Evolutionary conservation across 2,329 filamentous ascomycete genomes (phyloP).

Genomic region (Monosporascus sp.): DNA sequence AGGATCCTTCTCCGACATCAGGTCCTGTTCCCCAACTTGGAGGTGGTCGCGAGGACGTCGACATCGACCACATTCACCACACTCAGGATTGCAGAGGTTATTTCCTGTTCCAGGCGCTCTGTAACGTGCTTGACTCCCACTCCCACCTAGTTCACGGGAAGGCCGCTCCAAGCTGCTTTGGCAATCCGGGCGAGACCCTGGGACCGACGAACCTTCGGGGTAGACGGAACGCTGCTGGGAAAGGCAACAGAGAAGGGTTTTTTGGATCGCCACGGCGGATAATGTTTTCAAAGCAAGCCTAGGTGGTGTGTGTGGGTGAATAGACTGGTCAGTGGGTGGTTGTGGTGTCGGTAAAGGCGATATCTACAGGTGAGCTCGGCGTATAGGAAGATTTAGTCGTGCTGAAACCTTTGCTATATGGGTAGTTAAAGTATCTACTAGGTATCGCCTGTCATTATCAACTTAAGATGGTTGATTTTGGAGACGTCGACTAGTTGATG

Average conservation of each 20-base stretch:
- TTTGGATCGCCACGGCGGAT: conserved; percentile 35
- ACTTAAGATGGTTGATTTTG: not conserved
- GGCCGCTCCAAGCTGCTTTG: conserved; percentile 16
- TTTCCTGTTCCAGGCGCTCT: conserved; percentile 21
- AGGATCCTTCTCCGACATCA: conserved; percentile 60
- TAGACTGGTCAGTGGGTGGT: not conserved
- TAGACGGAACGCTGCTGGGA: conserved; percentile 25
- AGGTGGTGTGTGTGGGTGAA: not conserved
- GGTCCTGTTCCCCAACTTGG: conserved; percentile 52
- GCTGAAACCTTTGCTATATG: not conserved
- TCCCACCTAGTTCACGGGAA: conserved; percentile 20
- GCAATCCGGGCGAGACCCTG: conserved; percentile 18
- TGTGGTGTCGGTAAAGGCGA: not conserved
- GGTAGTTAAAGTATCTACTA: not conserved
- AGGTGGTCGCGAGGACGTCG: conserved; percentile 44
- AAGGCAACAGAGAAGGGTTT: conserved; percentile 21
- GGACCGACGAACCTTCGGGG: conserved; percentile 22
- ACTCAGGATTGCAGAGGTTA: conserved; percentile 20
- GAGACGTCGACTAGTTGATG: not conserved
- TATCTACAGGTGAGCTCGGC: not conserved
- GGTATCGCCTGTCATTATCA: not conserved
- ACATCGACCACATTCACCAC: conserved; percentile 47
- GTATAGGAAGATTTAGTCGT: not conserved
- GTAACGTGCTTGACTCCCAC: conserved; percentile 19
- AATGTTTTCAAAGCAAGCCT: not conserved